Evolutionary conservation across 1,284 basidiomycete species (phyloP).

Genomic region (Heterobasidion occidentale): DNA sequence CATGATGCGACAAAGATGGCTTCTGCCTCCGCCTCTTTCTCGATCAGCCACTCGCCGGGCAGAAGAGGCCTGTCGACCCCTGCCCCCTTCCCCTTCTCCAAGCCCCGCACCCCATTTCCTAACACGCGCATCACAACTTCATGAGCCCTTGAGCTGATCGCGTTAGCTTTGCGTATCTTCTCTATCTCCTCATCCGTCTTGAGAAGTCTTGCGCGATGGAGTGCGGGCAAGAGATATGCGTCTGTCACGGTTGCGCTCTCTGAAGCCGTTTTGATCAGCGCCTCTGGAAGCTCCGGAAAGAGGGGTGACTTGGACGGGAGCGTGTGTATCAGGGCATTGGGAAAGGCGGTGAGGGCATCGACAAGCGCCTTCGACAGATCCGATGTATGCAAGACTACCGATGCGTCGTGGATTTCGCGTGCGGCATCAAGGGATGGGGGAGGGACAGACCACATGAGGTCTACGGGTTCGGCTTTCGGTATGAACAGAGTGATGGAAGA

Average conservation of each 20-base stretch:
- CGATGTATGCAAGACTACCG: constrained; percentile 41
- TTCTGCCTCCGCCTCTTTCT: constrained; percentile 87
- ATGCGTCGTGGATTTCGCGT: constrained; percentile 45
- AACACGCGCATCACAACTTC: constrained; percentile 88
- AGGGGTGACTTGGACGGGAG: constrained; percentile 49
- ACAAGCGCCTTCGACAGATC: constrained; percentile 44
- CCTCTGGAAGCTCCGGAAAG: constrained; percentile 43
- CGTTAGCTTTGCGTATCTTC: constrained; percentile 70
- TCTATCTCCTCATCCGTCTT: constrained; percentile 73
- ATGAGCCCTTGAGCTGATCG: constrained; percentile 82
- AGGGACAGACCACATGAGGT: constrained; percentile 83
- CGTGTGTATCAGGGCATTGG: constrained; percentile 52
- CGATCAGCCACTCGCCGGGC: constrained; percentile 76
- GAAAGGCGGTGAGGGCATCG: constrained; percentile 46
- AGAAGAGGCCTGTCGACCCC: constrained; percentile 49
- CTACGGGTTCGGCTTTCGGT: constrained; percentile 61
- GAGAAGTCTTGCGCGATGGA: constrained; percentile 70
- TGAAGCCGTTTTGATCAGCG: constrained; percentile 31
- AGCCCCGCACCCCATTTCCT: constrained; percentile 60
- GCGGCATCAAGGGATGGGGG: constrained; percentile 69
- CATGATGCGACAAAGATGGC: constrained; percentile 87
- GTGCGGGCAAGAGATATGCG: constrained; percentile 60
- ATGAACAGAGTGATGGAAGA: constrained; percentile 65
- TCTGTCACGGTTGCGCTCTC: constrained; percentile 35
- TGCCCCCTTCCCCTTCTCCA: constrained; percentile 34